Evolutionary conservation across 352 stramenopile species (phyloP).

Genomic region (Saprolegnia parasitica): DNA sequence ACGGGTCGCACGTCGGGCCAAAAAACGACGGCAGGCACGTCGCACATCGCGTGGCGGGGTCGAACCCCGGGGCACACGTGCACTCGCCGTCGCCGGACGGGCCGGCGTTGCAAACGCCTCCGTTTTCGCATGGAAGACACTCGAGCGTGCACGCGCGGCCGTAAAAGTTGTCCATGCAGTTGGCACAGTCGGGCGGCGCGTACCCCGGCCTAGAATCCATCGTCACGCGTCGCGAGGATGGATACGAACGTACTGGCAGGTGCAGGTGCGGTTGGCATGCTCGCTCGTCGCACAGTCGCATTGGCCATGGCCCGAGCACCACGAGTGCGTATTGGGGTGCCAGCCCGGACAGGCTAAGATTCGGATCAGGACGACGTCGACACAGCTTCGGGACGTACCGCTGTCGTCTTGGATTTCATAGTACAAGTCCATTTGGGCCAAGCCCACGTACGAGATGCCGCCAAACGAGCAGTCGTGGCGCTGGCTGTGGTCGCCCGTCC

Average conservation of each 20-base stretch:
- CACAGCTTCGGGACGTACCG: too few species aligned
- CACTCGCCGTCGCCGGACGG: constrained; percentile 57
- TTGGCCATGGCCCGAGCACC: constrained; percentile 62
- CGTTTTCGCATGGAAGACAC: constrained; percentile 74
- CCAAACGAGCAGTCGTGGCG: constrained; percentile 71
- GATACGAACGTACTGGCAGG: constrained; percentile 45
- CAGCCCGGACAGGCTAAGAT: constrained; percentile 77
- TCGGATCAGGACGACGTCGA: too few species aligned
- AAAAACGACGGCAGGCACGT: constrained; percentile 76
- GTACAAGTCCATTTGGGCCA: constrained; percentile 75
- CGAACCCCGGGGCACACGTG: constrained; percentile 65
- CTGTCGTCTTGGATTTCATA: constrained; percentile 75
- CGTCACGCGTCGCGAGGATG: too few species aligned
- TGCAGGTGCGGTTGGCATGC: constrained; percentile 47
- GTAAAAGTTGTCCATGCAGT: constrained; percentile 60
- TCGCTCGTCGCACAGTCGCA: constrained; percentile 66
- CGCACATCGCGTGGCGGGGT: constrained; percentile 63
- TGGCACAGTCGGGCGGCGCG: constrained; percentile 58
- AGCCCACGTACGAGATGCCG: constrained; percentile 65
- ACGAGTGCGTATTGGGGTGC: constrained; percentile 42
- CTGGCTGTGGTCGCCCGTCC: constrained; percentile 49
- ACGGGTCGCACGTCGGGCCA: constrained; percentile 63
- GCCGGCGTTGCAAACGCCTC: constrained; percentile 63
- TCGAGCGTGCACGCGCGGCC: constrained; percentile 44
- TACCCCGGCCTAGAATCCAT: constrained; percentile 58